Conservation (phyloP, 345 rosid genomes). For the Odontarrhena argentea region DNA sequence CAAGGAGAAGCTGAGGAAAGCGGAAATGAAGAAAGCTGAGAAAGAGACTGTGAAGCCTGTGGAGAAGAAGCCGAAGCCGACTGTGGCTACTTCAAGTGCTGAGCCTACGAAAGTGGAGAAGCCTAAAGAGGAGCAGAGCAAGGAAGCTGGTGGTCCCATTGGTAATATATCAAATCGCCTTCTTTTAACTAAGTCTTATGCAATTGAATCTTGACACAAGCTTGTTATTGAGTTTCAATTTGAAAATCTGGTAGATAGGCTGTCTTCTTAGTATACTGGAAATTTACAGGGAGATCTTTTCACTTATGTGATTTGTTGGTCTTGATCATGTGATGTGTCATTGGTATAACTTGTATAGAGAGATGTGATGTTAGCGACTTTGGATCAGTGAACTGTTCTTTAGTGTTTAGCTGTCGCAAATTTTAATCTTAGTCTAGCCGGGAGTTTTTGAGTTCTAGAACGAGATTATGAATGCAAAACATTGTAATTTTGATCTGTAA, state of each 20-base stretch:
- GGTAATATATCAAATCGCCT: constrained; percentile 36
- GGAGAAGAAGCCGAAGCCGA: constrained; percentile 37
- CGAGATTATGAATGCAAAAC: neutral
- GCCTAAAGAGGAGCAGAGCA: constrained; percentile 46
- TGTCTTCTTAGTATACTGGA: neutral
- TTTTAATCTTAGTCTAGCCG: neutral
- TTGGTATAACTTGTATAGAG: neutral
- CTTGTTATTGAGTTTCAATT: neutral
- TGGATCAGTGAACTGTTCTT: constrained; percentile 7
- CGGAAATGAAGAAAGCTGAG: constrained; percentile 31
- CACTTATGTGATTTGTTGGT: neutral
- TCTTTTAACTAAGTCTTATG: neutral
- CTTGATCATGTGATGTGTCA: constrained; percentile 11
- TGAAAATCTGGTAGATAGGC: neutral
- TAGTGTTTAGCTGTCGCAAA: neutral
- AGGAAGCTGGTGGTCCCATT: constrained; percentile 44
- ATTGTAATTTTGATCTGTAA: neutral
- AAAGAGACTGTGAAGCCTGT: constrained; percentile 40
- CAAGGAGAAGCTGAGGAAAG: constrained; percentile 55
- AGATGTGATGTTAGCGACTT: constrained; percentile 1
- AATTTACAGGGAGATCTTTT: neutral
- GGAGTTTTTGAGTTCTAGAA: neutral
- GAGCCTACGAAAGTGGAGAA: constrained; percentile 40
- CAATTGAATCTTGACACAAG: neutral
- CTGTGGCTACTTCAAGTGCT: constrained; percentile 33